Evolutionary conservation across 1,139 yeast genomes (phyloP).

Genomic region (Magnusiomyces magnusii): DNA sequence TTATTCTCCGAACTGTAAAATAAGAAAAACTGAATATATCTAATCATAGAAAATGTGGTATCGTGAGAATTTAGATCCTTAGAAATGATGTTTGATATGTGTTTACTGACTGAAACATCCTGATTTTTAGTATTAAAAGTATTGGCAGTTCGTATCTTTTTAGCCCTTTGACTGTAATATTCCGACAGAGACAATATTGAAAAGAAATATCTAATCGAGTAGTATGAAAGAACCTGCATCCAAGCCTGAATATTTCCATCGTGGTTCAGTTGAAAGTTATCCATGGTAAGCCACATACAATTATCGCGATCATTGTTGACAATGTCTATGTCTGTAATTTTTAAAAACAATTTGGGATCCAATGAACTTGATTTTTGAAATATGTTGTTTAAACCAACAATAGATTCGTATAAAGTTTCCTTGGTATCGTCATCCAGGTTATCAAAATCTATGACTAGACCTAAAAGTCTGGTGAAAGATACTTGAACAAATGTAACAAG

Average conservation of each 20-base stretch:
- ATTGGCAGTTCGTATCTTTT: not conserved
- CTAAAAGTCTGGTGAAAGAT: not conserved
- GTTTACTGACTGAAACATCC: not conserved
- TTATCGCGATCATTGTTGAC: not conserved
- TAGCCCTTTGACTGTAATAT: not conserved
- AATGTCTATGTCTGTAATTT: not conserved
- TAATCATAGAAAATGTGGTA: not conserved
- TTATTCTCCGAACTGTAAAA: not conserved
- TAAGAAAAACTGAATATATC: constrained; percentile 2
- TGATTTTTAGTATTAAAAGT: not conserved
- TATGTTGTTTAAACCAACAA: not conserved
- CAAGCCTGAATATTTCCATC: not conserved
- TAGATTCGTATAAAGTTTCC: not conserved
- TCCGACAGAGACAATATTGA: not conserved
- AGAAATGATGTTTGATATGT: not conserved
- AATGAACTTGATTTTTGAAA: not conserved
- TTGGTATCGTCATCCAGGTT: not conserved
- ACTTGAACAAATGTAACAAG: not conserved
- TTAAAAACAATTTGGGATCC: not conserved
- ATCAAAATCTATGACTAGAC: not conserved
- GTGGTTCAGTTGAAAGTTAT: not conserved
- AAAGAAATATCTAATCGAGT: not conserved
- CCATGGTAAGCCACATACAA: not conserved
- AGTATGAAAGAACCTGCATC: not conserved
- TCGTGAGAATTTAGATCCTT: not conserved